These are phyloP conservation scores for Hypoxylon sp. DNA, from an alignment of 2,329 filamentous ascomycete genomes.

Conservation along the genomic window DNA sequence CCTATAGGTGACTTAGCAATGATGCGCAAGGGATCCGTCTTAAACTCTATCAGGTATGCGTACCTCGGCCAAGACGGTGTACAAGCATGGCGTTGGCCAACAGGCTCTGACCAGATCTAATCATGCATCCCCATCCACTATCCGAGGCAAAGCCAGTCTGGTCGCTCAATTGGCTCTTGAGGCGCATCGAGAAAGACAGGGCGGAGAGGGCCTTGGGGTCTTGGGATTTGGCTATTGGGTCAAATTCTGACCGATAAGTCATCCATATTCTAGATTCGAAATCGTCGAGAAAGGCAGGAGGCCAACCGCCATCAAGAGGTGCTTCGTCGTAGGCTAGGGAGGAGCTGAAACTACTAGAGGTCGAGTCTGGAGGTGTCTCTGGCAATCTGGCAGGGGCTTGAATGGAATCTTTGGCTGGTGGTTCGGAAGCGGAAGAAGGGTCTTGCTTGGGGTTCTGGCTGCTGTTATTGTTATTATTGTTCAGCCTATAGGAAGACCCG, in stretches of 20 bases:
- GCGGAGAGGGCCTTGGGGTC: slow-evolving; percentile 78
- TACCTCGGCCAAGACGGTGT: slow-evolving; percentile 84
- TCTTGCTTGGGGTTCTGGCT: slow-evolving; percentile 42
- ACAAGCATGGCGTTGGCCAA: slow-evolving; percentile 87
- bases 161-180: slow-evolving; percentile 85
- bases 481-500: slow-evolving; percentile 66
- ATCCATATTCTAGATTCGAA: slow-evolving; percentile 96
- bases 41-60: slow-evolving; percentile 35
- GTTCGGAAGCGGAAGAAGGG: slow-evolving; percentile 31
- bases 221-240: slow-evolving; percentile 82
- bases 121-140: slow-evolving; percentile 99
- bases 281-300: slow-evolving; percentile 86
- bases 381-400: slow-evolving; percentile 53
- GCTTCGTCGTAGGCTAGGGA: slow-evolving; percentile 65
- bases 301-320: slow-evolving; percentile 76
- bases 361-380: slow-evolving; percentile 65
- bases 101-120: slow-evolving; percentile 92
- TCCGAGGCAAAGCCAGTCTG: slow-evolving; percentile 90
- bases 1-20: slow-evolving; percentile 60
- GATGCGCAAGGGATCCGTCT: not conserved
- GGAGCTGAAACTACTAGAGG: slow-evolving; percentile 66
- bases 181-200: slow-evolving; percentile 86
- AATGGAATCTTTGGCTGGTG: slow-evolving; percentile 37
- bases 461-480: slow-evolving; percentile 42
- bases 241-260: slow-evolving; percentile 92